phyloP scores from a whole-genome alignment of 352 stramenopile genomes.

The Nothophytophthora sp. region DNA sequence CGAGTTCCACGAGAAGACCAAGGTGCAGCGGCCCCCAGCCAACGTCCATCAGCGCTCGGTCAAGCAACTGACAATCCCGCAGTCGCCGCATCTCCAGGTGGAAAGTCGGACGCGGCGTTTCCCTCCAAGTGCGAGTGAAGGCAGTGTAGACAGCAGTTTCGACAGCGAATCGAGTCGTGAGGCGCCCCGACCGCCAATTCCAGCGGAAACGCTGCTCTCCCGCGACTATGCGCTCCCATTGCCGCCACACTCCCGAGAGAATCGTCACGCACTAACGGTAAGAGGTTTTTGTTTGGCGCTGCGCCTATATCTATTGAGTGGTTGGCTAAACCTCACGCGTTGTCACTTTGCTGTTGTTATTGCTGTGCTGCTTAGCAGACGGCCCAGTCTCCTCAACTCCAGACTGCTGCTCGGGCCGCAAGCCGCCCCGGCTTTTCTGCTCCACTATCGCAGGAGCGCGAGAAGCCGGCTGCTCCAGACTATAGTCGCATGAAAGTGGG shows the following conservation, averaged over 20 bases:
- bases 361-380: slow-evolving; percentile 13
- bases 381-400: slow-evolving; percentile 39
- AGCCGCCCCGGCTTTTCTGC: slow-evolving; percentile 29
- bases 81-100: slow-evolving; percentile 67
- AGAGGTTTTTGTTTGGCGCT: slow-evolving; percentile 1
- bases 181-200: slow-evolving; percentile 21
- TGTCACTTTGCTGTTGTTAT: not conserved
- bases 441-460: slow-evolving; percentile 20
- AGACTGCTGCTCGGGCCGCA: slow-evolving; percentile 39
- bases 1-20: slow-evolving; percentile 77
- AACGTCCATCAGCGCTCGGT: slow-evolving; percentile 81
- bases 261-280: slow-evolving; percentile 21
- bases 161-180: slow-evolving; percentile 18
- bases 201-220: slow-evolving; percentile 37
- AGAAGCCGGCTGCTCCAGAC: slow-evolving; percentile 21
- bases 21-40: slow-evolving; percentile 55
- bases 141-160: slow-evolving; percentile 2
- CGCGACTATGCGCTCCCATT: slow-evolving; percentile 33
- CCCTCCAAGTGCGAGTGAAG: slow-evolving; percentile 20
- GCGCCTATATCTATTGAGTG: not conserved
- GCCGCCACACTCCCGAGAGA: slow-evolving; percentile 28
- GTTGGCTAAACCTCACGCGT: slow-evolving; percentile 8
- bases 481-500: slow-evolving; percentile 27
- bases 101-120: slow-evolving; percentile 52
- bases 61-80: slow-evolving; percentile 79